Base-by-base conservation (phyloP, 1,139 yeast genomes). In the Debaryomycetaceae sp. region DNA sequence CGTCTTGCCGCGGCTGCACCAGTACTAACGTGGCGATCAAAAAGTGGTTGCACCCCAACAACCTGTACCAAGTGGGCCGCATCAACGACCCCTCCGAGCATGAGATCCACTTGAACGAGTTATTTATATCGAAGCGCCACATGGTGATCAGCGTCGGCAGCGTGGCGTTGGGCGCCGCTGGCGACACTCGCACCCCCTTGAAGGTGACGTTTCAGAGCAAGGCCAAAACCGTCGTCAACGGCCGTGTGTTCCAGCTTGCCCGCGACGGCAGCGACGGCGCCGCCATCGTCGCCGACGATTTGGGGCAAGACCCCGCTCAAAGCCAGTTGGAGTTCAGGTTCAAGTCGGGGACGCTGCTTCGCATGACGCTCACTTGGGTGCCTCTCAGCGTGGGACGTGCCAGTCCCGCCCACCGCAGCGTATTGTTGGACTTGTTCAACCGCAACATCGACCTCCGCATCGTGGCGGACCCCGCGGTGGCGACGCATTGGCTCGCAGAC, bases 181-280 rank as follows among this genome's bases (percentile, higher is more conserved):
- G 34, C 3, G 37, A 29, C 5, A 19, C 31, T 5, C 41, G 33
- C 20, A 49, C 66, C 1, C 45, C 49, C 10, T 36, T 62, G 10
- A 19, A 18, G 2, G 33, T 63, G 9, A 39, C 41, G 5, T 43
- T 63, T 7, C 42, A 51, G n/a, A 52, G 67, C 3, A 45, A 58
- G 24, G 66, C 66, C 1, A 46, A 52, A 23, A 50, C 64, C 0
- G 42, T 35, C 5, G 51, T 64, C 22, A 61, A 62, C 42, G 62
- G 56, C 2, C 36, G 40, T 2, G 42, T 43, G 9, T 46, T 46
- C 33, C 54, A 53, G 27, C 39, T 60, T 9, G 34, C 43, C 16
- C 48, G 51, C 30, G 36, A 45, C 3, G 47, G 45, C 17, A 31
- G 31, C 11, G 33, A 32, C 5, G 49, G 58, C 2, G 39, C 7